A percentile compares a stretch with the other conserved stretches of the same genome.
Conservation (phyloP, 352 stramenopile species). For the Pythium brassicae region DNA sequence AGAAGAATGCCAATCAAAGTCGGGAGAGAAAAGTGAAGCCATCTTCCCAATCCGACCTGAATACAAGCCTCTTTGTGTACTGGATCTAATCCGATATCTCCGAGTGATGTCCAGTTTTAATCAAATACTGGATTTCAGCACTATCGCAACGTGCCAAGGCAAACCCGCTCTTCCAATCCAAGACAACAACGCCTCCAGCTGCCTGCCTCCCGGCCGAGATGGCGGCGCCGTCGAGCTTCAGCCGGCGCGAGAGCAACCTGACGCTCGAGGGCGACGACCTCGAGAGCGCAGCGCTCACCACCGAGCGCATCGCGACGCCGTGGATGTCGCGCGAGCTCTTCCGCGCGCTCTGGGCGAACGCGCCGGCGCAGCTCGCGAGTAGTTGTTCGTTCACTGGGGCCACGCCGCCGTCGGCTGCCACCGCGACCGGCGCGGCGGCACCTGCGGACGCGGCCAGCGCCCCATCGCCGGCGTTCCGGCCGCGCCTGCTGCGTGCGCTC, state of each 20-base stretch:
- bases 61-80: no score
- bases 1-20: no score
- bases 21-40: no score
- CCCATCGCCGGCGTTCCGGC: conserved; percentile 25
- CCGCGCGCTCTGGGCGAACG: conserved; percentile 54
- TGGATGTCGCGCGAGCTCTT: conserved; percentile 71
- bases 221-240: conserved; percentile 6
- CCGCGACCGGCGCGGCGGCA: conserved; percentile 1
- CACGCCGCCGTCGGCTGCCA: neutral
- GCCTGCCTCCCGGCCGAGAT: no score
- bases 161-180: neutral
- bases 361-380: conserved; percentile 44
- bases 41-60: no score
- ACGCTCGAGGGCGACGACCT: conserved; percentile 58
- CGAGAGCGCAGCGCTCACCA: conserved; percentile 19
- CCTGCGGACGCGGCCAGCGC: neutral
- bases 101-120: no score
- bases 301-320: conserved; percentile 34
- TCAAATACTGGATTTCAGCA: neutral
- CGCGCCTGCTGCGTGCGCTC: conserved; percentile 44
- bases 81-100: no score
- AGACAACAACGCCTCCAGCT: neutral
- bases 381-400: conserved; percentile 51
- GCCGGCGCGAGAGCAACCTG: conserved; percentile 57
- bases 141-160: neutral